Evolutionary conservation across 2,329 filamentous ascomycete species (phyloP), one percentile per base, ranked within the genome.

Genomic region (Neopestalotiopsis sp.): DNA sequence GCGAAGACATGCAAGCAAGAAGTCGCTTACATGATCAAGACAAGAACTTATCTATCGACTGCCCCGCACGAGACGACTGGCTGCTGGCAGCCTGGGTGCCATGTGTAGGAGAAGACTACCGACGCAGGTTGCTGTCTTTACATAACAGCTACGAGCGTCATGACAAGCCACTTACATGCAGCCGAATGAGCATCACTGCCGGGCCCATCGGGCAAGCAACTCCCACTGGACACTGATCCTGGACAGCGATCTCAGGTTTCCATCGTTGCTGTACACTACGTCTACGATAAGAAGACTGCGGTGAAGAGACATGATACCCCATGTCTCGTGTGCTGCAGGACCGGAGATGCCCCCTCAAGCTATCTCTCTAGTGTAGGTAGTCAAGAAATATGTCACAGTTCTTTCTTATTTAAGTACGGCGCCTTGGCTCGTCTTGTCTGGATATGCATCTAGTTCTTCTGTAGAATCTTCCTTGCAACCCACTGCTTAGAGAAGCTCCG

Each of bases 31-130:
- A 62, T 30, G 59, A 17, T 40, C 3, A 40, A 40, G 42, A 57
- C 24, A 28, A 49, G 65, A 67, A 52, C 59, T 67, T 67, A 67
- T 67, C 65, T 67, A 40, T 67, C 17, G 30, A 4, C 32, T 60
- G 65, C 65, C 65, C 65, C 65, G 56, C 65, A 67, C 45, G 9
- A 24, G 20, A 14, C 9, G 57, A 59, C 24, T 52, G 24, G 24
- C 24, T 28, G 24, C 24, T 28, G 24, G 24, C 24, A 28, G 3
- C 24, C 24, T 28, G 34, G 40, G 30, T 67, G 65, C 38, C 65
- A 67, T 67, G 24, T 59, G 30, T 59, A 59, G 13, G 24, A 30
- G 57, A 59, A 4, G n/a, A 40, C 57, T 65, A 38, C 34, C 34
- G 34, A 38, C 65, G 42, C n/a, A 42, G 38, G 59, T 28, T 17